A percentile compares a stretch with the other conserved stretches of the same genome.
These are phyloP conservation scores for Candida silvatica DNA, from an alignment of 805 yeast genomes.

Conservation along the genomic window DNA sequence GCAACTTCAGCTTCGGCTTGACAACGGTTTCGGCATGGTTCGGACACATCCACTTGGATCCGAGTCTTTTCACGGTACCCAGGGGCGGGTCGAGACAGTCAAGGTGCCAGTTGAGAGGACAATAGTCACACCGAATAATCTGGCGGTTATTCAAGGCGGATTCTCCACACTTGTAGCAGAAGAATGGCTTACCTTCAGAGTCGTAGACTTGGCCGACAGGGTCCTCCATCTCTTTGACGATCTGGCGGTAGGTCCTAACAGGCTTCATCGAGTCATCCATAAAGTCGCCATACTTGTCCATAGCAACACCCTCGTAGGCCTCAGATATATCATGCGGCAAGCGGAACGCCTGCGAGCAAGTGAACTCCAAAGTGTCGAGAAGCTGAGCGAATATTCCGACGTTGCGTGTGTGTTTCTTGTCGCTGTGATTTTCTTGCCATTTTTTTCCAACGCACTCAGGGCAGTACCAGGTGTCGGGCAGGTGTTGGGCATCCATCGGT, in stretches of 20 bases:
- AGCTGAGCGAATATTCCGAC: conserved; percentile 49
- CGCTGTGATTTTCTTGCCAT: conserved; percentile 1
- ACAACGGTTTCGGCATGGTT: conserved; percentile 56
- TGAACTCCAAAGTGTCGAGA: conserved; percentile 44
- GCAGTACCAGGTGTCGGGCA: conserved; percentile 92
- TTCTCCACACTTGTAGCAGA: conserved; percentile 68
- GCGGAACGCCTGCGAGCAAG: conserved; percentile 59
- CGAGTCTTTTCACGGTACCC: conserved; percentile 61
- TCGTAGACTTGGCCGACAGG: conserved; percentile 55
- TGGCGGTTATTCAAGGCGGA: conserved; percentile 54
- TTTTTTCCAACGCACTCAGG: conserved; percentile 54
- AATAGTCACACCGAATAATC: conserved; percentile 73
- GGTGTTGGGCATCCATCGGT: conserved; percentile 61
- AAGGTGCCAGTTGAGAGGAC: conserved; percentile 78
- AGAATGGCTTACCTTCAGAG: conserved; percentile 54
- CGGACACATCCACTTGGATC: conserved; percentile 87
- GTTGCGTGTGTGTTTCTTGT: conserved; percentile 9
- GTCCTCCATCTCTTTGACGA: conserved; percentile 40
- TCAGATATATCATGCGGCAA: conserved; percentile 67
- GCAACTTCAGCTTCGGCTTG: conserved; percentile 40
- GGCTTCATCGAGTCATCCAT: conserved; percentile 52
- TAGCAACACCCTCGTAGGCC: conserved; percentile 60
- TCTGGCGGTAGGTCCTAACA: conserved; percentile 29
- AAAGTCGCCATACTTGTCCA: conserved; percentile 67
- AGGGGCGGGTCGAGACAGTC: conserved; percentile 80